Evolutionary conservation across 2,329 filamentous ascomycete species (phyloP).

Genomic region (Claviceps paspali): DNA sequence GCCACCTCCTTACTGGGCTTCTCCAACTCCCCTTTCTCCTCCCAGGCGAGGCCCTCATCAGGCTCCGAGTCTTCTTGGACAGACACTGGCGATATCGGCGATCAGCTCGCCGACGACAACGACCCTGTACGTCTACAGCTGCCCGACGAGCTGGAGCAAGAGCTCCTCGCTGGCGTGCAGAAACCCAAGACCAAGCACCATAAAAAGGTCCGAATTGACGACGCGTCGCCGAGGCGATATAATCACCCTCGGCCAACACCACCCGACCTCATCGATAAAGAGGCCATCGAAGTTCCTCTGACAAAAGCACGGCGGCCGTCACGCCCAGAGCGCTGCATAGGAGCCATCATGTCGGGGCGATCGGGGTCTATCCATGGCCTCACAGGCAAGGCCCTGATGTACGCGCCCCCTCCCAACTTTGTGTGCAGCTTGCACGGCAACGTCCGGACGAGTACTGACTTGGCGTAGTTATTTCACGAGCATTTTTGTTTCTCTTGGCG

Average conservation of each 20-base stretch:
- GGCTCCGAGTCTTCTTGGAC: slow-evolving; percentile 68
- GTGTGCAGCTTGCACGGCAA: not conserved
- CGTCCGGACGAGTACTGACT: not conserved
- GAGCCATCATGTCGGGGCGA: slow-evolving; percentile 73
- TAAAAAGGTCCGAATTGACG: slow-evolving; percentile 56
- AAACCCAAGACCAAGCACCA: slow-evolving; percentile 28
- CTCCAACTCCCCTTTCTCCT: slow-evolving; percentile 23
- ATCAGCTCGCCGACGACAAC: slow-evolving; percentile 72
- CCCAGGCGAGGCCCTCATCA: slow-evolving; percentile 32
- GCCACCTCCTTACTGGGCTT: slow-evolving; percentile 20
- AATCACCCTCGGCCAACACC: slow-evolving; percentile 21
- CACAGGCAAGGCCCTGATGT: slow-evolving; percentile 91
- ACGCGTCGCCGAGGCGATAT: slow-evolving; percentile 26
- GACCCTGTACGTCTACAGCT: slow-evolving; percentile 65
- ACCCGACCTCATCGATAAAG: slow-evolving; percentile 39
- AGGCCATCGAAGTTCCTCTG: slow-evolving; percentile 70
- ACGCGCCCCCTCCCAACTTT: slow-evolving; percentile 14
- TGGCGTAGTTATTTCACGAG: slow-evolving; percentile 73
- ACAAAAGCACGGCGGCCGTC: slow-evolving; percentile 48
- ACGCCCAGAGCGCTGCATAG: slow-evolving; percentile 54
- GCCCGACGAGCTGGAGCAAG: slow-evolving; percentile 48
- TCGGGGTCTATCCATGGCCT: slow-evolving; percentile 71
- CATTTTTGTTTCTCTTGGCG: slow-evolving; percentile 73
- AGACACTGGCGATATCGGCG: slow-evolving; percentile 87
- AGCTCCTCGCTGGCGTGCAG: slow-evolving; percentile 36